Conservation (phyloP, 805 yeast species). For the Pachysolen tannophilus region DNA sequence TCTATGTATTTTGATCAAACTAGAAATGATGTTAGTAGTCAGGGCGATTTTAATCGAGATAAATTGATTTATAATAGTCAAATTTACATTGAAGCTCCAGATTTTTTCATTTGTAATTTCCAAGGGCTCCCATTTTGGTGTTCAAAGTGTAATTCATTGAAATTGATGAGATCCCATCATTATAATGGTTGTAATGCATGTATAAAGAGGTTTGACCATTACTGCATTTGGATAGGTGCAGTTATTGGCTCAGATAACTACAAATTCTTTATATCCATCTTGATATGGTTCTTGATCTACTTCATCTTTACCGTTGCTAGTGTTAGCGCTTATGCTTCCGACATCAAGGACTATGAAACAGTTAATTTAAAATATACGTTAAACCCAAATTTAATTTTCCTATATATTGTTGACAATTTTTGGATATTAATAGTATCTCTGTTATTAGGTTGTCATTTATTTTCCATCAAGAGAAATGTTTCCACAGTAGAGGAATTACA, state of each 20-base stretch:
- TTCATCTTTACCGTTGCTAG: slow-evolving; percentile 33
- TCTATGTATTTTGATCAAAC: slow-evolving; percentile 17
- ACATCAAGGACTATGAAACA: slow-evolving; percentile 18
- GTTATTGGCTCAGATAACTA: slow-evolving; percentile 66
- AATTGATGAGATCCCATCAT: slow-evolving; percentile 65
- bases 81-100: slow-evolving; percentile 40
- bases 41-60: slow-evolving; percentile 14
- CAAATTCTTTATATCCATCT: slow-evolving; percentile 47
- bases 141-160: slow-evolving; percentile 53
- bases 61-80: slow-evolving; percentile 13
- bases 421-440: slow-evolving; percentile 38
- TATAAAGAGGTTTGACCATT: slow-evolving; percentile 76
- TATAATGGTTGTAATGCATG: slow-evolving; percentile 48
- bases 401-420: slow-evolving; percentile 35
- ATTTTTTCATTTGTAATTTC: slow-evolving; percentile 55
- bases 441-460: slow-evolving; percentile 33
- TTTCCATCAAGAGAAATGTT: slow-evolving; percentile 37
- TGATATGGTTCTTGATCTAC: slow-evolving; percentile 26
- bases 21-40: slow-evolving; percentile 6
- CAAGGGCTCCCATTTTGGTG: slow-evolving; percentile 79
- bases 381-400: slow-evolving; percentile 42
- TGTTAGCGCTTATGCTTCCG: slow-evolving; percentile 23
- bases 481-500: slow-evolving; percentile 56
- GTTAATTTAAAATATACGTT: slow-evolving; percentile 17
- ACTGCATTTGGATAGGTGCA: slow-evolving; percentile 69